Conservation (phyloP, 441 rosid genomes). For the Populus hybrid region DNA sequence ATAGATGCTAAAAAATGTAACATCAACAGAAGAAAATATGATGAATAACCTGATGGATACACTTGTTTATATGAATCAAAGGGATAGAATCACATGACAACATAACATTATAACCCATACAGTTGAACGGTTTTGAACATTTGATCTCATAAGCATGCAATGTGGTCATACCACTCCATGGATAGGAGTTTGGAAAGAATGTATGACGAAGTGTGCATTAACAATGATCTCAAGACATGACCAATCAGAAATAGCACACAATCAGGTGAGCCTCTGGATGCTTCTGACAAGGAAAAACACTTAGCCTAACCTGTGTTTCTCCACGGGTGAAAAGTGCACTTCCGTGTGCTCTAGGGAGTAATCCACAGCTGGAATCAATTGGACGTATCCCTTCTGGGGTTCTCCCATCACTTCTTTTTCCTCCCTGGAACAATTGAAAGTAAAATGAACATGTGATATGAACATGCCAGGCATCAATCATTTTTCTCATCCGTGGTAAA, state of each 20-base stretch:
- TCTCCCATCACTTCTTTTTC: slow-evolving; percentile 98
- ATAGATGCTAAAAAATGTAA: background rate
- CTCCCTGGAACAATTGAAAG: slow-evolving; percentile 55
- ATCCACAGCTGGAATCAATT: slow-evolving; percentile 81
- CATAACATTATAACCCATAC: background rate
- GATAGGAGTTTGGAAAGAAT: background rate
- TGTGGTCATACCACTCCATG: background rate
- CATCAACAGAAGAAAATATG: background rate
- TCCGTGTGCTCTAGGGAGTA: slow-evolving; percentile 98
- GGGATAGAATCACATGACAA: background rate
- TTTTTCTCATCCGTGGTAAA: background rate
- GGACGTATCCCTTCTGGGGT: slow-evolving; percentile 73
- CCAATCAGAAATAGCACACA: background rate
- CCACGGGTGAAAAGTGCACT: slow-evolving; percentile 99
- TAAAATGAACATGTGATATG: slow-evolving; percentile 3
- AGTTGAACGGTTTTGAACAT: background rate
- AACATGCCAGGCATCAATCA: slow-evolving; percentile 18
- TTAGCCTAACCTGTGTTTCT: slow-evolving; percentile 81
- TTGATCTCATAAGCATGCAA: background rate
- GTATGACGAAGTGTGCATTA: background rate
- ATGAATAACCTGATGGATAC: background rate
- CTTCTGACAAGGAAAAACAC: slow-evolving; percentile 1
- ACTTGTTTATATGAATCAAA: background rate
- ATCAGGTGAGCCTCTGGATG: slow-evolving; percentile 3
- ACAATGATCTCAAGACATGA: slow-evolving; percentile 8